Evolutionary conservation across 192 early-diverging fungal species (phyloP).

Genomic region (Geranomyces variabilis): DNA sequence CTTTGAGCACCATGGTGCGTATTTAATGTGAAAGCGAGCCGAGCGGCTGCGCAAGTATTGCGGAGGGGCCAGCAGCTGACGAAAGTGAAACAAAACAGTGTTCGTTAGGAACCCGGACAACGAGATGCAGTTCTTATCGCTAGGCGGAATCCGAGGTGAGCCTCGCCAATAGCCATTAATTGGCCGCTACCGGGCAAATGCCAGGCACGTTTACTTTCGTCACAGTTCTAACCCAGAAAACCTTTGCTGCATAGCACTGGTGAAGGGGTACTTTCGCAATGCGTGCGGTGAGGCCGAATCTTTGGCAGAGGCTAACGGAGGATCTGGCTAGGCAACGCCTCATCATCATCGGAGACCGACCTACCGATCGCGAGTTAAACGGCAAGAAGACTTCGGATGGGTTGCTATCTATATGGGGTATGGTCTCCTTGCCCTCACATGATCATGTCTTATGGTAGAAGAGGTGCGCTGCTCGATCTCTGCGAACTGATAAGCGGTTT

Average conservation of each 20-base stretch:
- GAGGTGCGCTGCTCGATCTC: too few species aligned
- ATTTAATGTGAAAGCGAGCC: too few species aligned
- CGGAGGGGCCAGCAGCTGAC: not conserved
- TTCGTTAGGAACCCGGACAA: slow-evolving; percentile 29
- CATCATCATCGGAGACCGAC: slow-evolving; percentile 29
- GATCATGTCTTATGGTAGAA: too few species aligned
- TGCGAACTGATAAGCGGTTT: too few species aligned
- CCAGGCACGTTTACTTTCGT: not conserved
- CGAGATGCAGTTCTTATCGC: slow-evolving; percentile 24
- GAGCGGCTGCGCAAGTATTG: not conserved
- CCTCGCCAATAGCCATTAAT: not conserved
- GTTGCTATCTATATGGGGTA: slow-evolving; percentile 25
- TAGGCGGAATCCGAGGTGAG: slow-evolving; percentile 35
- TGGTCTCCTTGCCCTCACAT: not conserved
- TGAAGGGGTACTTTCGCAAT: slow-evolving; percentile 14
- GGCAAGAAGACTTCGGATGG: not conserved
- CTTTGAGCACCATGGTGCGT: slow-evolving; percentile 29
- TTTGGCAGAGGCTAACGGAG: not conserved
- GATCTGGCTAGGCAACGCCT: slow-evolving; percentile 12
- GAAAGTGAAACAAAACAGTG: slow-evolving; percentile 7
- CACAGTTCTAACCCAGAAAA: not conserved
- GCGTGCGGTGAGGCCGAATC: not conserved
- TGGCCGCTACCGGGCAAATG: not conserved
- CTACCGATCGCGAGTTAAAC: slow-evolving; percentile 18
- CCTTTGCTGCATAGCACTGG: slow-evolving; percentile 6